Evolutionary conservation across 495 filamentous ascomycete species (phyloP).

Genomic region (Penicillium crystallinum): DNA sequence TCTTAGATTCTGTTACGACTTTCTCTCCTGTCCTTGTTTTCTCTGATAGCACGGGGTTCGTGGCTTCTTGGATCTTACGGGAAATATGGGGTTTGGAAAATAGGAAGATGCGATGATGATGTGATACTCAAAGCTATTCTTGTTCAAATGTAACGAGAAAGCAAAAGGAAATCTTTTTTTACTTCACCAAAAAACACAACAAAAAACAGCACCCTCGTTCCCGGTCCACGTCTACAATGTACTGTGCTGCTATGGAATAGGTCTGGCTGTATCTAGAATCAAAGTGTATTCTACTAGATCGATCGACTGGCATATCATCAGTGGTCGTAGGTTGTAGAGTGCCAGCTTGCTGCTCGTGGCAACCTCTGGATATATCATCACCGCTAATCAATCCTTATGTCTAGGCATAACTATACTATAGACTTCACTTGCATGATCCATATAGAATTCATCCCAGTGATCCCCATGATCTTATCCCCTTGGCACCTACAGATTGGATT

Average conservation of each 20-base stretch:
- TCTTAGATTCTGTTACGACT: slow-evolving; percentile 14
- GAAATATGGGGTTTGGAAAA: slow-evolving; percentile 17
- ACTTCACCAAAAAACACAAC: slow-evolving; percentile 14
- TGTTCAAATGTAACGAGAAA: slow-evolving; percentile 29
- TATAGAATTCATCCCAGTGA: not conserved
- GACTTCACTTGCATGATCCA: not conserved
- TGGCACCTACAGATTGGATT: not conserved
- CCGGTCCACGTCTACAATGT: not conserved
- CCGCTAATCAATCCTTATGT: no score
- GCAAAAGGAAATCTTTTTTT: slow-evolving; percentile 31
- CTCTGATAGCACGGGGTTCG: slow-evolving; percentile 17
- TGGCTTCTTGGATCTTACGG: slow-evolving; percentile 18
- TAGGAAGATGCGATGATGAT: slow-evolving; percentile 33
- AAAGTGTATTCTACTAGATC: not conserved
- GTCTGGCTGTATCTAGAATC: not conserved
- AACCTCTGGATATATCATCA: no score
- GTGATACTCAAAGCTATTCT: slow-evolving; percentile 34
- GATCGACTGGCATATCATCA: not conserved
- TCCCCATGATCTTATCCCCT: not conserved
- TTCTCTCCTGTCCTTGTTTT: slow-evolving; percentile 15
- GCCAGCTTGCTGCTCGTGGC: no score
- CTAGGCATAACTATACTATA: no score
- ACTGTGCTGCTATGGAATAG: not conserved
- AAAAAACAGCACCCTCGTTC: slow-evolving; percentile 9
- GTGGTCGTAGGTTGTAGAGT: no score